phyloP scores from a whole-genome alignment of 192 early-diverging fungal genomes.

The Umbelopsis isabellina region DNA sequence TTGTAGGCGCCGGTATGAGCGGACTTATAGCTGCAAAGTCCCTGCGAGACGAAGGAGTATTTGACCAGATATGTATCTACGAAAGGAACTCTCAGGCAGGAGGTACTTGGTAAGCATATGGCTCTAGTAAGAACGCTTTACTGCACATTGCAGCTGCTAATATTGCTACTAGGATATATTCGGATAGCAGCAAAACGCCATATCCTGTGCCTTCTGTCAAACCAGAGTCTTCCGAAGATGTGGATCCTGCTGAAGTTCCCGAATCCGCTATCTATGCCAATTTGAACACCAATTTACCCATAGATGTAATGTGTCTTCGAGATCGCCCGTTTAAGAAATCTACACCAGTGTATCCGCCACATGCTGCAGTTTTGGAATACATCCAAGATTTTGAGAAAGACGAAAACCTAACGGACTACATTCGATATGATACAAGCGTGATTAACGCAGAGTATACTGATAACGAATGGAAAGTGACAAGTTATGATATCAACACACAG shows the following conservation, averaged over 20 bases:
- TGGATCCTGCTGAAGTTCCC: not conserved
- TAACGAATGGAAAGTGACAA: slow-evolving; percentile 26
- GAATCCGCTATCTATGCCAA: slow-evolving; percentile 44
- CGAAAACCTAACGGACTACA: slow-evolving; percentile 23
- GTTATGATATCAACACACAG: not conserved
- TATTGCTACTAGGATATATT: slow-evolving; percentile 44
- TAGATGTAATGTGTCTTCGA: slow-evolving; percentile 52
- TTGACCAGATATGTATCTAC: slow-evolving; percentile 44
- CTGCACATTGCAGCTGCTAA: not conserved
- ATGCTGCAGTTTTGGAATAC: slow-evolving; percentile 44
- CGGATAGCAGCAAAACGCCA: slow-evolving; percentile 26
- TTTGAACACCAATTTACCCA: slow-evolving; percentile 57
- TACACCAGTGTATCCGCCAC: slow-evolving; percentile 47
- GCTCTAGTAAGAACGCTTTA: not conserved
- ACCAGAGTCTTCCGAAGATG: slow-evolving; percentile 22
- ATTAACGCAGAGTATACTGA: slow-evolving; percentile 27
- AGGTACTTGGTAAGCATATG: slow-evolving; percentile 52
- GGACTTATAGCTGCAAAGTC: slow-evolving; percentile 37
- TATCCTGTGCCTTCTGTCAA: slow-evolving; percentile 37
- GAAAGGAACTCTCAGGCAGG: slow-evolving; percentile 52
- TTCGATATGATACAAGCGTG: slow-evolving; percentile 48
- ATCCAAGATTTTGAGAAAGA: slow-evolving; percentile 34
- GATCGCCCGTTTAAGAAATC: slow-evolving; percentile 41
- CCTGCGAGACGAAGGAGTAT: slow-evolving; percentile 28
- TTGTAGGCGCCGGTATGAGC: slow-evolving; percentile 41